phyloP scores from a whole-genome alignment of 805 yeast species.

The Teunomyces lycoperdinae region DNA sequence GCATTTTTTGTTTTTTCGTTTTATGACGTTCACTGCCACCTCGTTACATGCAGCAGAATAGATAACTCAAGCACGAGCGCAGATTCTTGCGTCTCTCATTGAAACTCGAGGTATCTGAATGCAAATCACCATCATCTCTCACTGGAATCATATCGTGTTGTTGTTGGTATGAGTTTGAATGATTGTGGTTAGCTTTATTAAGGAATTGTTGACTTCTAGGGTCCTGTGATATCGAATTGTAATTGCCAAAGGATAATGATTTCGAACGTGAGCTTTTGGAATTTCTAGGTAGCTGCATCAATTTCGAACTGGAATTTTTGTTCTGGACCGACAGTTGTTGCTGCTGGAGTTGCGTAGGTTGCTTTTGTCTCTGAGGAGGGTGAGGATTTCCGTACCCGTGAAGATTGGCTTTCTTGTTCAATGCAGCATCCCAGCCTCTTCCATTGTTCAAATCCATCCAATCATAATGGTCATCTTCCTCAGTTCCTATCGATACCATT shows the following conservation, averaged over 20 bases:
- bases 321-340: conserved; percentile 14
- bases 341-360: conserved; percentile 11
- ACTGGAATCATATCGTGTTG: conserved; percentile 32
- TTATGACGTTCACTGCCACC: background rate
- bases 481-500: conserved; percentile 62
- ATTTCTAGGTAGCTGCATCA: conserved; percentile 13
- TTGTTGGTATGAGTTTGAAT: conserved; percentile 16
- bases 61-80: conserved; percentile 6
- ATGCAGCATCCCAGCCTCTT: conserved; percentile 89
- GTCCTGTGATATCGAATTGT: conserved; percentile 20
- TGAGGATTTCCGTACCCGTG: conserved; percentile 97
- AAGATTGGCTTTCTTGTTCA: conserved; percentile 87
- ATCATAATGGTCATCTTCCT: conserved; percentile 84
- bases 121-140: conserved; percentile 37
- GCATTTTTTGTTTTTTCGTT: background rate
- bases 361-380: conserved; percentile 46
- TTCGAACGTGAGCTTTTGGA: conserved; percentile 12
- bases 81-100: conserved; percentile 11
- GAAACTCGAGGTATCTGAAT: conserved; percentile 38
- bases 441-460: conserved; percentile 98
- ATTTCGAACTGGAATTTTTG: conserved; percentile 6
- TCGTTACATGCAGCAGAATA: conserved; percentile 2
- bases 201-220: conserved; percentile 16
- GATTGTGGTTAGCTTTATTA: conserved; percentile 18
- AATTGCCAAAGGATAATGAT: conserved; percentile 15